These are phyloP conservation scores for Isoetes engelmannii DNA, from an alignment of 83 land plant genomes.

Conservation along the genomic window DNA sequence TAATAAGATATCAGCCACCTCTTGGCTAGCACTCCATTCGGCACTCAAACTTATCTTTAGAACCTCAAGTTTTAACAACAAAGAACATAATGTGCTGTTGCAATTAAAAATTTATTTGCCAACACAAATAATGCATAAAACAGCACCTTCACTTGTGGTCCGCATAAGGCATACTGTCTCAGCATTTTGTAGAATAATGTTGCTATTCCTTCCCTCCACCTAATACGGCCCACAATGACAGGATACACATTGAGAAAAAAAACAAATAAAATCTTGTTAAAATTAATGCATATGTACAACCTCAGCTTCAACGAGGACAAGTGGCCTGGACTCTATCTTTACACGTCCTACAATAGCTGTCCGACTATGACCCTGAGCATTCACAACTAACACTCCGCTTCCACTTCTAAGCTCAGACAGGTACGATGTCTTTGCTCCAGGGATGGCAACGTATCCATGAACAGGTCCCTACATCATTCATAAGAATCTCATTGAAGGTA, in stretches of 20 bases:
- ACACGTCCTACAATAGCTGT: conserved; percentile 81
- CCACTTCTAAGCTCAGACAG: conserved; percentile 79
- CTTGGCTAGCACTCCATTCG: neutral
- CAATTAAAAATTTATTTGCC: neutral
- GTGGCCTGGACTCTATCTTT: conserved; percentile 76
- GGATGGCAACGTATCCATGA: conserved; percentile 79
- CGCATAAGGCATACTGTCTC: conserved; percentile 73
- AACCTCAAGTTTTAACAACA: neutral
- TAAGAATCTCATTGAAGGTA: neutral
- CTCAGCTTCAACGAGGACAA: conserved; percentile 84
- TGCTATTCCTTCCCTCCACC: conserved; percentile 30
- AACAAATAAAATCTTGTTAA: neutral
- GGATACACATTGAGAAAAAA: neutral
- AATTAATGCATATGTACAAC: conserved; percentile 23
- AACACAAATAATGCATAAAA: neutral
- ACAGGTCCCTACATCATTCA: conserved; percentile 68
- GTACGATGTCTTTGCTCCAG: conserved; percentile 76
- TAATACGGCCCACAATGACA: conserved; percentile 25
- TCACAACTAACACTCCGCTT: conserved; percentile 70
- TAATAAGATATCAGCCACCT: neutral
- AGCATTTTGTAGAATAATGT: conserved; percentile 81
- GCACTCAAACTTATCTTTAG: neutral
- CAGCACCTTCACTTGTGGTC: conserved; percentile 30
- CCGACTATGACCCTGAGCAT: conserved; percentile 55
- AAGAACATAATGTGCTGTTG: neutral